These are phyloP conservation scores for Persicaria tinctoria DNA, from an alignment of 148 eudicot species.

Conservation along the genomic window DNA sequence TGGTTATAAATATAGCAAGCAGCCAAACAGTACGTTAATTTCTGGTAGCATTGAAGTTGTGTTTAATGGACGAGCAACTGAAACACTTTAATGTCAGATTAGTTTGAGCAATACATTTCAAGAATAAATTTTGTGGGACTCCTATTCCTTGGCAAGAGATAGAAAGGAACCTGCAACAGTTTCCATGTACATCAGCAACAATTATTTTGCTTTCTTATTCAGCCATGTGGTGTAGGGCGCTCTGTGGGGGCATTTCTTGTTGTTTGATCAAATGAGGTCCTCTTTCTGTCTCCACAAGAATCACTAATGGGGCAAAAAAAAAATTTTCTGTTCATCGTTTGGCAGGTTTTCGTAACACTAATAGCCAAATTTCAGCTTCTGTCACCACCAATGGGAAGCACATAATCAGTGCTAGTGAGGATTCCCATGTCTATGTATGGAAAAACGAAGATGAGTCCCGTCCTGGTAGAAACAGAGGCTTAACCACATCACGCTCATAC, in stretches of 20 bases:
- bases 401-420: conserved; percentile 83
- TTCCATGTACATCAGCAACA: not conserved
- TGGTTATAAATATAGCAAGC: not conserved
- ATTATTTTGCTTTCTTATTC: conserved; percentile 2
- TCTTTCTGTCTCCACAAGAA: not conserved
- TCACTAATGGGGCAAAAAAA: not conserved
- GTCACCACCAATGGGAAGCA: conserved; percentile 67
- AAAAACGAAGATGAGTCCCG: conserved; percentile 71
- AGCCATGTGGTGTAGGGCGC: not conserved
- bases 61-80: not conserved
- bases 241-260: not conserved
- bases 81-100: not conserved
- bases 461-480: conserved; percentile 61
- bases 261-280: not conserved
- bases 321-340: not conserved
- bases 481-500: conserved; percentile 57
- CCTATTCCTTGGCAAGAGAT: not conserved
- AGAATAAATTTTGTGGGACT: not conserved
- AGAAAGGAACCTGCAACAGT: not conserved
- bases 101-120: not conserved
- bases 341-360: conserved; percentile 77
- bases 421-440: conserved; percentile 82
- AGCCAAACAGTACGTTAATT: not conserved
- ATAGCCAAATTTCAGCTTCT: conserved; percentile 89
- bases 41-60: not conserved